These are phyloP conservation scores for Tuber aestivum DNA, from an alignment of 495 filamentous ascomycete genomes.

Conservation along the genomic window DNA sequence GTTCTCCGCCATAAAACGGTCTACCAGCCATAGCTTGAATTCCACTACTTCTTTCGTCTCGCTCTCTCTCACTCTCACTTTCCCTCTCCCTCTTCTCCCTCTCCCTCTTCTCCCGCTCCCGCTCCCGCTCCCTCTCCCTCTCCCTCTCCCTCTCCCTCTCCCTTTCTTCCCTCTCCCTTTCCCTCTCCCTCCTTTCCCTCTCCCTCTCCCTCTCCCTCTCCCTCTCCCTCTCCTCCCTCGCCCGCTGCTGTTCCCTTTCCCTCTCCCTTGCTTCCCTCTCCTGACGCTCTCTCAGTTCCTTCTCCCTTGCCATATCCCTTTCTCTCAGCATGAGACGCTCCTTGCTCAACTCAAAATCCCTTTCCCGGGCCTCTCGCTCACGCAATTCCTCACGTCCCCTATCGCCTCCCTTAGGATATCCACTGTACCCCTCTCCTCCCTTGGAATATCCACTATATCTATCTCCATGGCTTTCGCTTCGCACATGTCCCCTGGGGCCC, in stretches of 20 bases:
- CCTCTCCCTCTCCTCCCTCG: conserved; percentile 45
- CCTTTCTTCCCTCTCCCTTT: conserved; percentile 27
- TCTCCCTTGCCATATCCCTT: conserved; percentile 24
- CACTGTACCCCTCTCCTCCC: neutral
- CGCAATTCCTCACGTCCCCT: neutral
- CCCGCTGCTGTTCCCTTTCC: conserved; percentile 7
- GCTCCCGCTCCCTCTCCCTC: conserved; percentile 28
- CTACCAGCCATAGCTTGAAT: conserved; percentile 22
- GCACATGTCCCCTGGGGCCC: conserved; percentile 15
- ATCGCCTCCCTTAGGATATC: too few species aligned
- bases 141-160: conserved; percentile 38
- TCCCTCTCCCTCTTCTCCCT: conserved; percentile 33
- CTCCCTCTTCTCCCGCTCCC: conserved; percentile 15
- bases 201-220: conserved; percentile 49
- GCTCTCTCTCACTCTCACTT: conserved; percentile 28
- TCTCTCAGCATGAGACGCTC: conserved; percentile 5
- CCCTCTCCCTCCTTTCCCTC: conserved; percentile 36
- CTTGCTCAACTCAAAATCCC: neutral
- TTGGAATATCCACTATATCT: conserved; percentile 21
- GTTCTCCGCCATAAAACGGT: conserved; percentile 29
- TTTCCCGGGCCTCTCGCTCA: conserved; percentile 15
- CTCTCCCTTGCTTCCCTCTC: conserved; percentile 26
- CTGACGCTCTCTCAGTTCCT: neutral
- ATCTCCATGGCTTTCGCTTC: conserved; percentile 18
- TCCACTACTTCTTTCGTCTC: conserved; percentile 23